Evolutionary conservation across 2,329 filamentous ascomycete genomes (phyloP), one percentile per base, ranked within the genome.

Genomic region (Remersonia thermophila): DNA sequence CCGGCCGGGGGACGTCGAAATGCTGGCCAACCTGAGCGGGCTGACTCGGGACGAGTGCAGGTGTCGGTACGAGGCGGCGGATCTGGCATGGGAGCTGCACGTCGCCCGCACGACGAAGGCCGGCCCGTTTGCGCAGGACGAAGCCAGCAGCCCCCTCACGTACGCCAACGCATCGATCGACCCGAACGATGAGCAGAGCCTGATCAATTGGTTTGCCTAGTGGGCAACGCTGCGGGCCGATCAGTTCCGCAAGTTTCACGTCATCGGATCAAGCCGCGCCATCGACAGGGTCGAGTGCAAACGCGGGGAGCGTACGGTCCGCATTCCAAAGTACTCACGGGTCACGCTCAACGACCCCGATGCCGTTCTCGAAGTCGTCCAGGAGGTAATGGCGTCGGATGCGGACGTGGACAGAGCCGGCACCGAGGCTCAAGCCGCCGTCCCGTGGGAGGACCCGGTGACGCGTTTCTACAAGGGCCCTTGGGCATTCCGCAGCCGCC

Each of bases 191-290:
- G 75, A 80, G 48, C 69, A 76, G 47, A 74, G 67, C 38, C 55
- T 80, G 18, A 63, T 78, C 8, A 72, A 76, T 42, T 77, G 71
- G 67, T 79, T 77, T 50, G 71, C 68, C 1, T 69, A 61, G 52
- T 79, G 73, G 74, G 60, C 71, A 1, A 55, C 61, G 23, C 41
- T 52, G 37, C 63, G 66, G 20, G 48, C 72, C 26, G 65, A 74
- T 38, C 54, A 55, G 28, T 71, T 65, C 46, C 65, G 71, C 23
- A 66, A 62, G 27, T 77, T 78, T 44, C 56, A 59, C 13, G 66
- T 79, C 3, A 37, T 78, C 4, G 73, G 73, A 3, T 71, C 71
- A 1, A 43, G 48, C 43, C 27, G 51, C 3, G 34, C 44, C 12
- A 51, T 44, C 9, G n/a, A n/a, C n/a, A n/a, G n/a, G n/a, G 38